Percentiles rank a stretch among this genome's conserved stretches.
Evolutionary conservation across 345 rosid genomes (phyloP).

Genomic region (Eucalyptus sp.): DNA sequence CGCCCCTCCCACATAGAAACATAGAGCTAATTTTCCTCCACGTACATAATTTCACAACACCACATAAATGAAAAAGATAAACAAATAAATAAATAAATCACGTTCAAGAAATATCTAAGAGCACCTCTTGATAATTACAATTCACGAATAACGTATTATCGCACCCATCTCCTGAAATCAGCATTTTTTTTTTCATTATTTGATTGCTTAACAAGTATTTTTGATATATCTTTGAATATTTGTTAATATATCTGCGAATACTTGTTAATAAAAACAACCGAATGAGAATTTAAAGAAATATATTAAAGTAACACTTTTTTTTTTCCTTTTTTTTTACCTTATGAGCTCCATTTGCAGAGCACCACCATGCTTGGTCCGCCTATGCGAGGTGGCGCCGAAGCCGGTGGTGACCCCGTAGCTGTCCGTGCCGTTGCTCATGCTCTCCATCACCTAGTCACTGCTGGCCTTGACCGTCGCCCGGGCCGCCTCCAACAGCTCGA

Average conservation of each 20-base stretch:
- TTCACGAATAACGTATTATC: not conserved
- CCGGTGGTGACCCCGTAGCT: conserved; percentile 75
- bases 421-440: conserved; percentile 62
- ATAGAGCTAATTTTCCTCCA: too few species aligned
- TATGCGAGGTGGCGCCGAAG: conserved; percentile 63
- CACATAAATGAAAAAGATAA: too few species aligned
- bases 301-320: not conserved
- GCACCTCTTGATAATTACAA: not conserved
- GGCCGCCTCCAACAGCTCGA: conserved; percentile 42
- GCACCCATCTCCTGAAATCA: not conserved
- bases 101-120: too few species aligned
- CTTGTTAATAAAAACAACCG: not conserved
- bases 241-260: not conserved
- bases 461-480: conserved; percentile 60
- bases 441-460: conserved; percentile 80
- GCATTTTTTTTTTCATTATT: not conserved
- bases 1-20: too few species aligned
- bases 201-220: not conserved
- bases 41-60: too few species aligned
- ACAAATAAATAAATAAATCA: too few species aligned
- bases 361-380: conserved; percentile 60
- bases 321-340: conserved; percentile 11
- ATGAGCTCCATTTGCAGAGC: conserved; percentile 70
- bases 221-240: not conserved
- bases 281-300: not conserved